Evolutionary conservation across 495 filamentous ascomycete species (phyloP).

Genomic region (Tuber brumale): DNA sequence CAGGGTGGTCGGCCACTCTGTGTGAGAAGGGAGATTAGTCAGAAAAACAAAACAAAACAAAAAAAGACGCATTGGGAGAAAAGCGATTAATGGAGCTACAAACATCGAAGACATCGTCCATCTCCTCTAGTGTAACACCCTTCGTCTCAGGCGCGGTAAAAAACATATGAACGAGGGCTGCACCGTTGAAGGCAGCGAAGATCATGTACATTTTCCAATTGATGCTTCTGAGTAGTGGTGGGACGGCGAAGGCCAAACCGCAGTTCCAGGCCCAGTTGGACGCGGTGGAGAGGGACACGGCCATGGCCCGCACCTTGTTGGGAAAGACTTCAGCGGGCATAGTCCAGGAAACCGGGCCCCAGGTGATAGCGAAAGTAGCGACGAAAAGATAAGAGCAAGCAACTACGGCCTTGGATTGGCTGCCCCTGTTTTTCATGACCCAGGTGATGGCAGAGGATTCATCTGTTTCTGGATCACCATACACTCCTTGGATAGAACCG

Average conservation of each 20-base stretch:
- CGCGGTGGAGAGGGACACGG: slow-evolving; percentile 58
- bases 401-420: slow-evolving; percentile 51
- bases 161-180: slow-evolving; percentile 57
- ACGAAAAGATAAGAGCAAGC: slow-evolving; percentile 63
- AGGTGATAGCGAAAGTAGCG: slow-evolving; percentile 56
- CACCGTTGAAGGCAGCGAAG: slow-evolving; percentile 49
- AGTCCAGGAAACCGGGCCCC: slow-evolving; percentile 57
- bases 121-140: slow-evolving; percentile 47
- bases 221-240: slow-evolving; percentile 50
- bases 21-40: slow-evolving; percentile 7
- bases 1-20: slow-evolving; percentile 48
- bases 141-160: slow-evolving; percentile 54
- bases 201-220: slow-evolving; percentile 55
- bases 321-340: slow-evolving; percentile 65
- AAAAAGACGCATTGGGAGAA: background rate
- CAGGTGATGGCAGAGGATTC: slow-evolving; percentile 51
- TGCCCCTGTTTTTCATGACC: slow-evolving; percentile 50
- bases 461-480: slow-evolving; percentile 50
- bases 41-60: too few relatives aligned
- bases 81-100: slow-evolving; percentile 1
- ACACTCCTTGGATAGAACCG: slow-evolving; percentile 54
- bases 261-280: slow-evolving; percentile 55
- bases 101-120: slow-evolving; percentile 48
- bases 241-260: slow-evolving; percentile 45
- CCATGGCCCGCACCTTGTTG: slow-evolving; percentile 59